phyloP scores from a whole-genome alignment of 345 rosid species.

The Hypericum perforatum region DNA sequence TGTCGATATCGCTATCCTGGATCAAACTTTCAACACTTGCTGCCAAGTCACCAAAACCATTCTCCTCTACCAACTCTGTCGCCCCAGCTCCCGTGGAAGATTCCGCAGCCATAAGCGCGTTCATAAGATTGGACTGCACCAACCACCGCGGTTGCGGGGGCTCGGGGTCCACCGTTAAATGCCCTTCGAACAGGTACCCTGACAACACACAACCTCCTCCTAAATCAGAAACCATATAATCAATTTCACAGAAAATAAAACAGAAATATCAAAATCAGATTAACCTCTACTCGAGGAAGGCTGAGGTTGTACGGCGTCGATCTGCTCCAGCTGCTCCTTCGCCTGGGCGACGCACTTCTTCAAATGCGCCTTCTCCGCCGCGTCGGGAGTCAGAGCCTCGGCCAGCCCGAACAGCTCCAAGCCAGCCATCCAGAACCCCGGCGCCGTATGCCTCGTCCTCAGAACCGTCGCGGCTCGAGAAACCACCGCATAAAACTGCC shows the following conservation, averaged over 20 bases:
- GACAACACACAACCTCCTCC: background rate
- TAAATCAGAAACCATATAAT: background rate
- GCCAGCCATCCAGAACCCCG: constrained; percentile 85
- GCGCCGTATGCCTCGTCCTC: constrained; percentile 70
- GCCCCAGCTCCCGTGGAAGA: constrained; percentile 34
- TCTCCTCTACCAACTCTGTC: background rate
- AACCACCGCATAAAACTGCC: constrained; percentile 57
- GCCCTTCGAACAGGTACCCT: constrained; percentile 94
- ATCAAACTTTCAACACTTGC: constrained; percentile 24
- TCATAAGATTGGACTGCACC: constrained; percentile 58
- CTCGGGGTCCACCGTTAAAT: constrained; percentile 90
- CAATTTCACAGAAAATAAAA: background rate
- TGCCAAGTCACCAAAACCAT: constrained; percentile 13
- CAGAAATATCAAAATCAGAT: background rate
- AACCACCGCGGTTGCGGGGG: constrained; percentile 91
- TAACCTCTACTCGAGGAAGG: constrained; percentile 38
- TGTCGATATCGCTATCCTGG: no score
- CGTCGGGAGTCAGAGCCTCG: constrained; percentile 38
- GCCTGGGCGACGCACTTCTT: constrained; percentile 58
- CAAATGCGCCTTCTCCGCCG: constrained; percentile 56
- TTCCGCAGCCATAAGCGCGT: constrained; percentile 40
- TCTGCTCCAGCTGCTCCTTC: constrained; percentile 44
- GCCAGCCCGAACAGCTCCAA: constrained; percentile 58
- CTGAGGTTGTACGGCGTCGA: constrained; percentile 21
- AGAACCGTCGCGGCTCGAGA: constrained; percentile 80